Conservation (phyloP, 176 grass and related monocot species). For the Triticum urartu region DNA sequence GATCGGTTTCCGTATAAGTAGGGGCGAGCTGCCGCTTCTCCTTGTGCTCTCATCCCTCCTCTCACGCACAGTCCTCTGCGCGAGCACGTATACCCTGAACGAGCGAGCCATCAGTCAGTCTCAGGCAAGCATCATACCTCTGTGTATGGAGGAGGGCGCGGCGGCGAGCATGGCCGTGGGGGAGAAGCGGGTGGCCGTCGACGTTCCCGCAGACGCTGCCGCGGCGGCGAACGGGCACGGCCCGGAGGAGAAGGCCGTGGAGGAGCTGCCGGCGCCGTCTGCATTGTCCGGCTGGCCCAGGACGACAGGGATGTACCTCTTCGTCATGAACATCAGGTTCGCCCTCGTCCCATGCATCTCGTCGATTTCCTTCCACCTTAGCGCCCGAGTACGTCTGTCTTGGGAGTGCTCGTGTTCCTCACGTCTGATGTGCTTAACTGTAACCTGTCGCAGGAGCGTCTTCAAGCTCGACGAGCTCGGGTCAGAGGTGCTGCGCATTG, state of each 20-base stretch:
- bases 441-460: slow-evolving; percentile 47
- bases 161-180: neutral
- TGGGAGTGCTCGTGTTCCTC: neutral
- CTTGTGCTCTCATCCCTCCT: neutral
- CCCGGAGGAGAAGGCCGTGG: slow-evolving; percentile 1
- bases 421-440: neutral
- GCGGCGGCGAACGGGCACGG: neutral
- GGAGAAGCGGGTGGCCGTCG: slow-evolving; percentile 2
- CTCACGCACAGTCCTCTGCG: neutral
- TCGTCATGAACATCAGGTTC: slow-evolving; percentile 64
- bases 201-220: neutral
- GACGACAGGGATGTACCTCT: slow-evolving; percentile 57
- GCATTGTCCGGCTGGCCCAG: slow-evolving; percentile 39
- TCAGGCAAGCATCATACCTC: neutral
- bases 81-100: neutral
- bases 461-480: slow-evolving; percentile 92
- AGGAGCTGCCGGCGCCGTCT: neutral
- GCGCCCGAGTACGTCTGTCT: neutral
- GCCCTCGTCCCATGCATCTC: neutral
- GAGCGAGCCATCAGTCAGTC: neutral
- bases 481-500: slow-evolving; percentile 70
- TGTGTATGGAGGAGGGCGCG: slow-evolving; percentile 19
- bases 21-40: neutral
- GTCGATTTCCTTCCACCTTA: neutral
- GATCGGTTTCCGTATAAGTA: slow-evolving; percentile 35